Evolutionary conservation across 2,329 filamentous ascomycete genomes (phyloP), one percentile per base, ranked within the genome.

Genomic region (Stagonosporopsis tanaceti): DNA sequence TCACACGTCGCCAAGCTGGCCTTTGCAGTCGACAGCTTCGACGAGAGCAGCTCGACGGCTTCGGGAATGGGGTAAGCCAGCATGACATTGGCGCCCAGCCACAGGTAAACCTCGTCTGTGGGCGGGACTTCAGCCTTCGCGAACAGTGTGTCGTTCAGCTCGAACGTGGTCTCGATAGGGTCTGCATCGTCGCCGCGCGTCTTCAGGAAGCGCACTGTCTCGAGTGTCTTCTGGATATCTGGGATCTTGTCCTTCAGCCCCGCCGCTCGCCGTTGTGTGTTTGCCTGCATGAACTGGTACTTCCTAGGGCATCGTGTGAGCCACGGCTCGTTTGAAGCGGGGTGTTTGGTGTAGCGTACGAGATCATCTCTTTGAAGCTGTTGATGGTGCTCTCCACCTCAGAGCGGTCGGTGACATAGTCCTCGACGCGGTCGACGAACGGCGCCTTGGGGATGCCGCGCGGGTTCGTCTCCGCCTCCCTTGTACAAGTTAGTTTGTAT

Each of bases 31-130:
- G 83, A 80, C 20, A 97, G 80, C 77, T 97, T 97, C 14, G 88
- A 87, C 41, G 85, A 80, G 53, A 99, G 82, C 65, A 99, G 84
- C 40, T 83, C 81, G 78, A 94, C 88, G 0, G 95, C 95, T 79
- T 98, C 95, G 15, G 88, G 85, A 61, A 98, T 88, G 3, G 93
- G 92, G 75, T 99, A 99, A 47, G 95, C 88, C 57, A 99, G 83
- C 95, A 99, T 99, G 45, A 98, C 93, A 70, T 99, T 99, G 55
- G 95, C 94, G 32, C 95, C 95, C n/a, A 99, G 84, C 95, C 95
- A 99, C 51, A 99, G 84, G 74, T 96, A 97, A 12, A 99, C 94
- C 75, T 99, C 94, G 7, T 97, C 88, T 0, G 91, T 92, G 1
- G 89, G 87, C 22, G 89, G 87, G 53, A 98, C 87, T 41, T 87